Evolutionary conservation across 2,329 filamentous ascomycete genomes (phyloP).

Genomic region (Aaosphaeria pasadenensis): DNA sequence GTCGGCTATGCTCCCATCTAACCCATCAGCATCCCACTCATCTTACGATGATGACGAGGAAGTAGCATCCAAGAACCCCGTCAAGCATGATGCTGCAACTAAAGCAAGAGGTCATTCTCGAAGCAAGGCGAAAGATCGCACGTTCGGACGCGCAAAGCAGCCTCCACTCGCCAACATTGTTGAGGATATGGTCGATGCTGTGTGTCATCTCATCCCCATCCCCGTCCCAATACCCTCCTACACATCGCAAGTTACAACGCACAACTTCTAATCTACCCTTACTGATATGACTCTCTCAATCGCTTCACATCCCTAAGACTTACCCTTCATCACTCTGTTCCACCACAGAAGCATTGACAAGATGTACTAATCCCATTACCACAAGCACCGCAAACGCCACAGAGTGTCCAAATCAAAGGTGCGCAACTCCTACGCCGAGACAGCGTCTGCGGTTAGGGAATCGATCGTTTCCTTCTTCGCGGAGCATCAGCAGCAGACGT

Average conservation of each 20-base stretch:
- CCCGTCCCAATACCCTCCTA: background rate
- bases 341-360: no score
- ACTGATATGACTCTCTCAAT: no score
- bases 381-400: constrained; percentile 28
- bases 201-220: constrained; percentile 11
- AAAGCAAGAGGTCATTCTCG: background rate
- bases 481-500: constrained; percentile 24
- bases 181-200: constrained; percentile 16
- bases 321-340: no score
- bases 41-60: no score
- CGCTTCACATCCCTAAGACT: no score
- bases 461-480: constrained; percentile 22
- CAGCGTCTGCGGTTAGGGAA: constrained; percentile 7
- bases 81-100: constrained; percentile 10
- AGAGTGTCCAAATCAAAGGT: constrained; percentile 13
- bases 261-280: background rate
- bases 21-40: no score
- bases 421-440: constrained; percentile 14
- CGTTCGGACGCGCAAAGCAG: no score
- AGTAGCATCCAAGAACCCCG: background rate
- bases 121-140: no score
- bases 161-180: background rate
- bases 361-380: no score
- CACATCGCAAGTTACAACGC: background rate
- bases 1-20: no score